phyloP scores from a whole-genome alignment of 495 filamentous ascomycete species.

The Tuber calosporum region DNA sequence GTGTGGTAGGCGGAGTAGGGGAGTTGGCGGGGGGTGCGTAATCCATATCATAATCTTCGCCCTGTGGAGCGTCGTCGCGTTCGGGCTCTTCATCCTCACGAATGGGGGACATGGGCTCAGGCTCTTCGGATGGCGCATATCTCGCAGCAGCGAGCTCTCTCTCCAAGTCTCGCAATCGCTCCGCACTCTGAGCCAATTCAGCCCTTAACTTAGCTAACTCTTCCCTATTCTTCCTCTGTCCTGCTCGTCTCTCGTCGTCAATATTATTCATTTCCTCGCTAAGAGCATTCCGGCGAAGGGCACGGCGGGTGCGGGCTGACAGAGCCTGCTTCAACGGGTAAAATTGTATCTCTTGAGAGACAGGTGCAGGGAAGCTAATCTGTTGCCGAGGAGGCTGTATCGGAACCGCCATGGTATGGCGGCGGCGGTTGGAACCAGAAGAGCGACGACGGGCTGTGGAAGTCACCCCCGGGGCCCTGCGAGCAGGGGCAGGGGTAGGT shows the following conservation, averaged over 20 bases:
- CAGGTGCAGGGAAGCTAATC: slow-evolving; percentile 15
- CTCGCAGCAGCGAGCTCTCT: slow-evolving; percentile 32
- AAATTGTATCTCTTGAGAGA: slow-evolving; percentile 50
- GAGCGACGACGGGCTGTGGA: slow-evolving; percentile 18
- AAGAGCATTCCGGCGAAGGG: slow-evolving; percentile 57
- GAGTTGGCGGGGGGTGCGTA: slow-evolving; percentile 7
- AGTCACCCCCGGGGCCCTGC: slow-evolving; percentile 1
- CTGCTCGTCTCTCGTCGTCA: slow-evolving; percentile 48
- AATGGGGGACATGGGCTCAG: slow-evolving; percentile 24
- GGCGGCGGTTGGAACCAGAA: slow-evolving; percentile 18
- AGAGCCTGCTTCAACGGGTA: slow-evolving; percentile 55
- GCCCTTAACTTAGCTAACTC: slow-evolving; percentile 42
- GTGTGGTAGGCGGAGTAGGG: slow-evolving; percentile 10
- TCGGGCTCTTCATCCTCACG: slow-evolving; percentile 22
- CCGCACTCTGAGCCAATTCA: slow-evolving; percentile 45
- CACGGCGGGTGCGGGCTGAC: slow-evolving; percentile 52
- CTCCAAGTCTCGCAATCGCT: slow-evolving; percentile 35
- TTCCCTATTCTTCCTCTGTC: slow-evolving; percentile 46
- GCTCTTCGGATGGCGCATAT: slow-evolving; percentile 35
- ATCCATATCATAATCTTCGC: slow-evolving; percentile 28
- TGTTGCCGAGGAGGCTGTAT: slow-evolving; percentile 14
- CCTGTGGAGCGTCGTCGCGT: slow-evolving; percentile 9
- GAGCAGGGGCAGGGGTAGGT: slow-evolving; percentile 3
- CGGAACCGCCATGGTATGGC: slow-evolving; percentile 35
- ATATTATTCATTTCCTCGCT: slow-evolving; percentile 59